These are phyloP conservation scores for Peniophora sp. DNA, from an alignment of 1,284 basidiomycete species.

Conservation along the genomic window DNA sequence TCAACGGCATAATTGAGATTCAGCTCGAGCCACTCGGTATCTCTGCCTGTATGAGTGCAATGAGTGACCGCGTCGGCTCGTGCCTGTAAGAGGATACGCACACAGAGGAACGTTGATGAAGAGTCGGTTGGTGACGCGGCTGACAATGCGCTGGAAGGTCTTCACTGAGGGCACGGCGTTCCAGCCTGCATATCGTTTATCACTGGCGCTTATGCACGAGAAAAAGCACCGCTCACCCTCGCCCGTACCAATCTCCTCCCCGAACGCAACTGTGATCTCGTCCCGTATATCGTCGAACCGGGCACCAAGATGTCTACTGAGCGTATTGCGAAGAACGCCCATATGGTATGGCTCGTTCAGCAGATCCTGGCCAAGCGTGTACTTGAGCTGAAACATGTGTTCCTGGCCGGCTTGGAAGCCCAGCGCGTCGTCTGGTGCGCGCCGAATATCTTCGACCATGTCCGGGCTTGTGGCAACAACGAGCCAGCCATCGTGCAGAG, in stretches of 20 bases:
- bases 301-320: conserved; percentile 27
- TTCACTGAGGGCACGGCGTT: conserved; percentile 7
- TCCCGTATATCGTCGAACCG: conserved; percentile 29
- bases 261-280: conserved; percentile 27
- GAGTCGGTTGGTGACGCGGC: conserved; percentile 16
- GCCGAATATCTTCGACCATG: conserved; percentile 24
- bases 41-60: conserved; percentile 10
- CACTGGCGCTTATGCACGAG: no score
- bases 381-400: conserved; percentile 26
- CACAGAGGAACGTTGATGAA: conserved; percentile 20
- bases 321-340: conserved; percentile 23
- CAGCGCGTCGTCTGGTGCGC: conserved; percentile 23
- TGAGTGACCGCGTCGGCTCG: background rate
- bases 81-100: conserved; percentile 6
- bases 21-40: conserved; percentile 12
- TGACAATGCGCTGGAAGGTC: conserved; percentile 15
- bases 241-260: conserved; percentile 18
- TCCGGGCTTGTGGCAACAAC: no score
- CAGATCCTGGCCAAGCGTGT: conserved; percentile 28
- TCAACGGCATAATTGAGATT: conserved; percentile 13
- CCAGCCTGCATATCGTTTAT: conserved; percentile 9
- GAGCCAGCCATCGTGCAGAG: no score
- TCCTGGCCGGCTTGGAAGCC: conserved; percentile 20
- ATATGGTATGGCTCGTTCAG: conserved; percentile 27
- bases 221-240: conserved; percentile 6